These are phyloP conservation scores for Craterostigma plantagineum DNA, from an alignment of 257 asterid species.

Conservation along the genomic window DNA sequence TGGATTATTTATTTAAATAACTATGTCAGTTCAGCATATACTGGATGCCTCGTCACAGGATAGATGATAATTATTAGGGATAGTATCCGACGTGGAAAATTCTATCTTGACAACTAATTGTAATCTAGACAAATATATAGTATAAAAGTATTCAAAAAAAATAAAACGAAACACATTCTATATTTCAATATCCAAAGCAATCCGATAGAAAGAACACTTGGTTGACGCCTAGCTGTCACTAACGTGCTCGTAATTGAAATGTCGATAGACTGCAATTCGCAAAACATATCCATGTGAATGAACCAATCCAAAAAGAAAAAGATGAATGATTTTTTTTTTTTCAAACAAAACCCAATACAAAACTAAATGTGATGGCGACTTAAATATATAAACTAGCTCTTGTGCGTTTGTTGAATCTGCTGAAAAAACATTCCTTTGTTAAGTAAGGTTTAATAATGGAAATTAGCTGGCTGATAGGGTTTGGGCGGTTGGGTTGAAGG, in stretches of 20 bases:
- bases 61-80: constrained; percentile 2
- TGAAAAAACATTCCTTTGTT: neutral
- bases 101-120: constrained; percentile 9
- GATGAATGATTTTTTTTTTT: neutral
- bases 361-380: too few species aligned
- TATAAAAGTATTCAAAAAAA: neutral
- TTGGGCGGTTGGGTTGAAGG: constrained; percentile 6
- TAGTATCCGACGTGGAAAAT: constrained; percentile 5
- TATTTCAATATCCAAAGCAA: neutral
- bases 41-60: constrained; percentile 13
- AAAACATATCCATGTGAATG: constrained; percentile 14
- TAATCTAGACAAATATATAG: too few species aligned
- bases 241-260: constrained; percentile 19
- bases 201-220: constrained; percentile 12
- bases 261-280: constrained; percentile 11
- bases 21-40: constrained; percentile 6
- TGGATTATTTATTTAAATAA: neutral
- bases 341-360: neutral
- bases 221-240: constrained; percentile 17
- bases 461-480: constrained; percentile 12
- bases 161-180: constrained; percentile 11
- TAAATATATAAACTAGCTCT: constrained; percentile 2
- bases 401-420: constrained; percentile 5
- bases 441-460: constrained; percentile 13
- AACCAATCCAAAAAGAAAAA: neutral